Base-by-base conservation (phyloP, 306 rosid genomes). In the Citrullus amarus region DNA sequence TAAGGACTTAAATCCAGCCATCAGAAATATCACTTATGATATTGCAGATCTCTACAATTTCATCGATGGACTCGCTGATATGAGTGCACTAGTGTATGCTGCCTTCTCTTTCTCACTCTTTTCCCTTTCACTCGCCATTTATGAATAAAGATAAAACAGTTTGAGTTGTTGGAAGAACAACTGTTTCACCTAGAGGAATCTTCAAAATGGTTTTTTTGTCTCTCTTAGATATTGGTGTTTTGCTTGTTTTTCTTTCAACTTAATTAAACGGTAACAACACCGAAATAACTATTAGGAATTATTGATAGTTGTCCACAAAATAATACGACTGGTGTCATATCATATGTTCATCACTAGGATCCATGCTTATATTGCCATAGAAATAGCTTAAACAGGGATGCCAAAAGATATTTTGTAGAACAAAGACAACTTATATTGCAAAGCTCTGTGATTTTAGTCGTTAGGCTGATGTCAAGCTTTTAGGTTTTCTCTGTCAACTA, bases 81-180 rank as follows among this genome's bases (percentile, higher is more conserved):
- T 95, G 97, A 95, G 99, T 73, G 99, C 99, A 80, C 84, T 95
- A 76, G 99, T 95, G 99, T 95, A 88, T 60, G 39, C 76, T 80
- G 77, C 90, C 86, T 75, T 85, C 84, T n/a, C 79, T 17, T 67
- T 54, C 55, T 8, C 80, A 57, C 72, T 15, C 80, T 62, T 69
- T 41, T 39, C 7, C 18, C 75, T 8, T 51, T 14, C 81, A 66
- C 70, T 20, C 39, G 10, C 18, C 67, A 78, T 28, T 30, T 20
- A 59, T 8, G 51, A 66, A 65, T 36, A 34, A 67, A 67, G n/a
- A 67, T n/a, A 4, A 5, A 67, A 41, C 16, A 9, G 53, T 39
- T 68, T 18, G 2, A 20, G 34, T 43, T 18, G 75, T 68, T 41
- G 28, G 75, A 68, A 41, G 34, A 68, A n/a, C 75, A 68, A 41